Percentiles rank a stretch among this genome's conserved stretches.
These are phyloP conservation scores for Trichopus zeylanicus DNA, from an alignment of 116 monocot species.

Conservation along the genomic window DNA sequence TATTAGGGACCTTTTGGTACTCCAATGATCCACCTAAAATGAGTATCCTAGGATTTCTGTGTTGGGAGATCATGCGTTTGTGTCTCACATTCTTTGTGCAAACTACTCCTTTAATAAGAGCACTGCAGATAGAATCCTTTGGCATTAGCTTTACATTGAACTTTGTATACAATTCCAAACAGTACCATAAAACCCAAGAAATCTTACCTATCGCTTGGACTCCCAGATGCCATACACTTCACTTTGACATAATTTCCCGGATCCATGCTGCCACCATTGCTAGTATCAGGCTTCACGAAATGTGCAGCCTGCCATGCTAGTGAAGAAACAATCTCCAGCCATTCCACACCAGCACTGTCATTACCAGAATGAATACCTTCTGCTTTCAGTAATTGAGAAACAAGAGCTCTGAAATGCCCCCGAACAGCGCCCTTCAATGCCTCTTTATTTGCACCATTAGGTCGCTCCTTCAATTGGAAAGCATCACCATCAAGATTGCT, in stretches of 20 bases:
- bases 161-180: not conserved
- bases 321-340: slow-evolving; percentile 76
- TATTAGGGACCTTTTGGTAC: slow-evolving; percentile 61
- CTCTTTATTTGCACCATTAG: slow-evolving; percentile 33
- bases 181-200: not conserved
- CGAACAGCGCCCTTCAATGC: slow-evolving; percentile 25
- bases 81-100: slow-evolving; percentile 89
- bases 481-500: slow-evolving; percentile 24
- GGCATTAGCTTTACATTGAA: not conserved
- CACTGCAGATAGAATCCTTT: slow-evolving; percentile 22
- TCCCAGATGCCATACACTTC: slow-evolving; percentile 76
- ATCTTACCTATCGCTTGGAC: slow-evolving; percentile 45
- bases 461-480: slow-evolving; percentile 24
- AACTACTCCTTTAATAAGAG: slow-evolving; percentile 78
- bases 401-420: slow-evolving; percentile 70
- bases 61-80: slow-evolving; percentile 86
- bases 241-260: slow-evolving; percentile 83
- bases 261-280: slow-evolving; percentile 88
- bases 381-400: slow-evolving; percentile 59
- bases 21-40: slow-evolving; percentile 84
- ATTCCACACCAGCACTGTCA: slow-evolving; percentile 23
- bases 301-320: slow-evolving; percentile 80
- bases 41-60: slow-evolving; percentile 61
- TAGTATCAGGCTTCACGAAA: slow-evolving; percentile 77
- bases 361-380: slow-evolving; percentile 35